A percentile compares a stretch with the other conserved stretches of the same genome.
Conservation (phyloP, 164 flowering plant genomes). For the Protea cynaroides region DNA sequence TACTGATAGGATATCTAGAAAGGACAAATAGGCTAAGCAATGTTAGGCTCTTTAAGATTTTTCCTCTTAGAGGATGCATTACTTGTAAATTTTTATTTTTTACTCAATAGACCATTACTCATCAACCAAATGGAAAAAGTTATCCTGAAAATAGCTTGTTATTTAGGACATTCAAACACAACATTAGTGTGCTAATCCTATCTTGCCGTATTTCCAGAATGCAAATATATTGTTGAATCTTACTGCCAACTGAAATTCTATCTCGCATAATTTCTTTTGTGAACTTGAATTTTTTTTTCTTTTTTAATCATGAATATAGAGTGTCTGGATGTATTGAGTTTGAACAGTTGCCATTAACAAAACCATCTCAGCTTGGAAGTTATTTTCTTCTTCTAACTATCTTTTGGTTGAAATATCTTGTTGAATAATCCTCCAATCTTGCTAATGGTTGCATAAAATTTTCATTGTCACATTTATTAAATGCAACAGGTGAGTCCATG, state of each 20-base stretch:
- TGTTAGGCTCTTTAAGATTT: too few relatives aligned
- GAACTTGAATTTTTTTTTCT: not conserved
- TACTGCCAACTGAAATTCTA: too few relatives aligned
- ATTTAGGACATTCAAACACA: not conserved
- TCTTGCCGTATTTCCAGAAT: not conserved
- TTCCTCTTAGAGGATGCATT: too few relatives aligned
- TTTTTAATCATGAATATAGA: not conserved
- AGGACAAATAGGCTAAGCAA: too few relatives aligned
- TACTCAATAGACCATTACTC: too few relatives aligned
- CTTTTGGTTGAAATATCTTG: not conserved
- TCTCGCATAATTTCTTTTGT: not conserved
- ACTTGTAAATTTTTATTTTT: too few relatives aligned
- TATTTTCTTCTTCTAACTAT: too few relatives aligned
- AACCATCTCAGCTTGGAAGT: not conserved
- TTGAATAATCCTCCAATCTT: not conserved
- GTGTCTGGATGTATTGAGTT: not conserved
- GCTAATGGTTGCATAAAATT: not conserved
- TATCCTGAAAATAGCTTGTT: not conserved
- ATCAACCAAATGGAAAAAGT: too few relatives aligned
- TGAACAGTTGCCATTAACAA: not conserved
- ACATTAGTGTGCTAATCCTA: not conserved
- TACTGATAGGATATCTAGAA: too few relatives aligned
- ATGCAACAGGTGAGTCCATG: conserved; percentile 78
- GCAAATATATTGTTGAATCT: not conserved
- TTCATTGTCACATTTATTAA: not conserved